Conservation (phyloP, 495 filamentous ascomycete genomes). For the Xanthoparmelia taractica region DNA sequence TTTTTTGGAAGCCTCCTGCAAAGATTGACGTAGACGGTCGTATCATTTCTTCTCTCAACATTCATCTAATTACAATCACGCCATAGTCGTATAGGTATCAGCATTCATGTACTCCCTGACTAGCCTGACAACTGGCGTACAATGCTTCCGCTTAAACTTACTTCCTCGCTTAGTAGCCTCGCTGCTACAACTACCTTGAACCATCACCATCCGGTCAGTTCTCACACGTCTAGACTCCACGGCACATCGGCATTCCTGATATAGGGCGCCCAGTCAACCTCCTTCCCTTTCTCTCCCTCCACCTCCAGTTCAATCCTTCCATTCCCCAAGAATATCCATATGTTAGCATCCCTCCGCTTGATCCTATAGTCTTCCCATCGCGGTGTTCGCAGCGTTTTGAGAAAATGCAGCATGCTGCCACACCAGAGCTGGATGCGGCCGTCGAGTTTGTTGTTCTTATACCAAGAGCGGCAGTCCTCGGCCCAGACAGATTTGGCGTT, state of each 20-base stretch:
- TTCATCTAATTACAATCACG: too few relatives aligned
- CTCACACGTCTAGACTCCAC: background rate
- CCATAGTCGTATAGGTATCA: too few relatives aligned
- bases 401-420: background rate
- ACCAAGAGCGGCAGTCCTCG: background rate
- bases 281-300: background rate
- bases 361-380: background rate
- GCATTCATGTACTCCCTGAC: too few relatives aligned
- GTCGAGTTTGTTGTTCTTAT: background rate
- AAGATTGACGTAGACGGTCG: too few relatives aligned
- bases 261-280: background rate
- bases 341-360: background rate
- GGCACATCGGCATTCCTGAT: background rate
- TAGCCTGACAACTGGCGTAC: background rate
- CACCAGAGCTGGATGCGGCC: background rate
- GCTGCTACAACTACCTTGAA: background rate
- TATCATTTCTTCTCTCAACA: too few relatives aligned
- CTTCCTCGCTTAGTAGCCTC: background rate
- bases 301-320: background rate
- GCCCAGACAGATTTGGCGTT: conserved; percentile 1
- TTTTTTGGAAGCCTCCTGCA: too few relatives aligned
- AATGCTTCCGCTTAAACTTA: background rate
- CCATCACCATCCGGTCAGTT: background rate
- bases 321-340: background rate
- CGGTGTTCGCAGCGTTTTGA: background rate